Conservation (phyloP, 2,329 filamentous ascomycete genomes). For the Arthroderma sp. region DNA sequence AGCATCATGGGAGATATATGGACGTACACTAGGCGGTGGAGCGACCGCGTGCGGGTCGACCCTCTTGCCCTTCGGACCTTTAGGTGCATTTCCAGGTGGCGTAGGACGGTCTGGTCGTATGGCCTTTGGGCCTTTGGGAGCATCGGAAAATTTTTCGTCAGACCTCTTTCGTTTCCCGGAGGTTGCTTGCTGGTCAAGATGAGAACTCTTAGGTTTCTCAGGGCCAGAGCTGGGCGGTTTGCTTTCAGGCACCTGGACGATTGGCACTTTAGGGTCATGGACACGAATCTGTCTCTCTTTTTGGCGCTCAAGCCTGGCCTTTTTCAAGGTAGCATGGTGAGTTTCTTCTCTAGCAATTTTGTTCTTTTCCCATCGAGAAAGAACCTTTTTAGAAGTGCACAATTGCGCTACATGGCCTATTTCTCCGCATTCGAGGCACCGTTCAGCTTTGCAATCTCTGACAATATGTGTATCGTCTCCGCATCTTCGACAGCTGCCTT, state of each 20-base stretch:
- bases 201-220: not conserved
- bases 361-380: constrained; percentile 26
- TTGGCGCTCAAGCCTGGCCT: constrained; percentile 25
- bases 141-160: constrained; percentile 14
- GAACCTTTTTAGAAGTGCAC: constrained; percentile 22
- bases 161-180: constrained; percentile 23
- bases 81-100: constrained; percentile 14
- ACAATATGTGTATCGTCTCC: constrained; percentile 26
- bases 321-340: constrained; percentile 20
- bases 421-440: constrained; percentile 32
- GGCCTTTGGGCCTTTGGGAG: constrained; percentile 17
- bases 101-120: constrained; percentile 10
- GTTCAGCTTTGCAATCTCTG: constrained; percentile 24
- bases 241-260: constrained; percentile 20
- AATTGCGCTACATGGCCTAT: constrained; percentile 26
- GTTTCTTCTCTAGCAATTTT: constrained; percentile 26
- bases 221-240: constrained; percentile 7
- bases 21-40: constrained; percentile 14
- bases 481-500: constrained; percentile 32
- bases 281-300: constrained; percentile 30
- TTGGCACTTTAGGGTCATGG: constrained; percentile 33
- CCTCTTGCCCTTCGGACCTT: constrained; percentile 11
- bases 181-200: not conserved
- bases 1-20: constrained; percentile 9
- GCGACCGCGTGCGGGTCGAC: constrained; percentile 13